phyloP scores from a whole-genome alignment of 495 filamentous ascomycete species.

The Talaromyces proteolyticus region DNA sequence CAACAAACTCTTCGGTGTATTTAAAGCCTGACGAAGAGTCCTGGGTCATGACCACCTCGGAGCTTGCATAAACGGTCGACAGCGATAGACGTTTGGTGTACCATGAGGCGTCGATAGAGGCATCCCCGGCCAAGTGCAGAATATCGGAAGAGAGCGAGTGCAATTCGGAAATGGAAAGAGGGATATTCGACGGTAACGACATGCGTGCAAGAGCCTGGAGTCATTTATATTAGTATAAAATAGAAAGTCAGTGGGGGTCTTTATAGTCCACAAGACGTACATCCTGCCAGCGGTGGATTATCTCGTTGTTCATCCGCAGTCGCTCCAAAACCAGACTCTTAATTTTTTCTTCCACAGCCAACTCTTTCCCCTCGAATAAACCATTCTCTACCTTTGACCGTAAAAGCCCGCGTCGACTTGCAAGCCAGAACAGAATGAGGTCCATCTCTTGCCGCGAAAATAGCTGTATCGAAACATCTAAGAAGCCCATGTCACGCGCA shows the following conservation, averaged over 20 bases:
- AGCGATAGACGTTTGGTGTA: slow-evolving; percentile 83
- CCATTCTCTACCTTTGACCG: slow-evolving; percentile 44
- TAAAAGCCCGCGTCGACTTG: slow-evolving; percentile 56
- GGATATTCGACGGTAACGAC: slow-evolving; percentile 71
- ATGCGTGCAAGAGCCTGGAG: slow-evolving; percentile 81
- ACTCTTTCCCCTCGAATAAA: slow-evolving; percentile 14
- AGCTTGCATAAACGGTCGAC: slow-evolving; percentile 73
- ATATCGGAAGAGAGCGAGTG: slow-evolving; percentile 82
- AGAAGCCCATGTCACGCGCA: slow-evolving; percentile 75
- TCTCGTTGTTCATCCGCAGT: slow-evolving; percentile 61
- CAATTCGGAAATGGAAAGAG: slow-evolving; percentile 72
- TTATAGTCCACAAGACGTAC: slow-evolving; percentile 36
- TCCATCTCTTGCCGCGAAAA: slow-evolving; percentile 75
- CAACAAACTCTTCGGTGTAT: slow-evolving; percentile 76
- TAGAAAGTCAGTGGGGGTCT: neutral
- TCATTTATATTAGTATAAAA: neutral
- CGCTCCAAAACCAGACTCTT: slow-evolving; percentile 63
- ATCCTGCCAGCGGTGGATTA: slow-evolving; percentile 79
- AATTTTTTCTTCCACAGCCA: slow-evolving; percentile 50
- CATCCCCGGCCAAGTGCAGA: slow-evolving; percentile 75
- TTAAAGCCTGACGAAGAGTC: slow-evolving; percentile 60
- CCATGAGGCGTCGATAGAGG: slow-evolving; percentile 76
- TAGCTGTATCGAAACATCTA: slow-evolving; percentile 77
- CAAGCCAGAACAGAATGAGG: slow-evolving; percentile 76
- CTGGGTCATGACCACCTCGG: slow-evolving; percentile 90